These are phyloP conservation scores for Sugiyamaella pinicola DNA, from an alignment of 1,139 yeast species.

Conservation along the genomic window DNA sequence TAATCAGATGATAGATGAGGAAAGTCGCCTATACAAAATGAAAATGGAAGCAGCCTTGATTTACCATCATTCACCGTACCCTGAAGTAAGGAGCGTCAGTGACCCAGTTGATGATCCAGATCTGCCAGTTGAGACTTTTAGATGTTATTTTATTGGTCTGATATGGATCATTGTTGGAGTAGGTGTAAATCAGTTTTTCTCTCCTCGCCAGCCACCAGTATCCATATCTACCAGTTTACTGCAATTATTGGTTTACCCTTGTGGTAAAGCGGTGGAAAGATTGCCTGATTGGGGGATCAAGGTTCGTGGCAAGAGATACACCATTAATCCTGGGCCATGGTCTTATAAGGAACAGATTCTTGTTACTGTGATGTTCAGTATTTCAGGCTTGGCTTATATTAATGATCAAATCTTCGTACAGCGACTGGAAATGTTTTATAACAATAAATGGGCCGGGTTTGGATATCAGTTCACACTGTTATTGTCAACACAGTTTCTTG, in stretches of 20 bases:
- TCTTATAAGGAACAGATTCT: slow-evolving; percentile 69
- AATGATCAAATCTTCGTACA: slow-evolving; percentile 51
- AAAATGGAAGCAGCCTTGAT: slow-evolving; percentile 48
- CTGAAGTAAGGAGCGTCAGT: slow-evolving; percentile 53
- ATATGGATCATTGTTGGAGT: slow-evolving; percentile 60
- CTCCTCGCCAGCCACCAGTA: slow-evolving; percentile 57
- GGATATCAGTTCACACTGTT: slow-evolving; percentile 57
- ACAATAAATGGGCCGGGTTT: slow-evolving; percentile 49
- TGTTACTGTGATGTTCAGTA: slow-evolving; percentile 51
- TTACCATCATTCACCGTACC: slow-evolving; percentile 53
- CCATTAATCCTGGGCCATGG: slow-evolving; percentile 66
- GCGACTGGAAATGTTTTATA: slow-evolving; percentile 46
- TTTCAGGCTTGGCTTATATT: slow-evolving; percentile 49
- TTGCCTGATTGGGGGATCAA: slow-evolving; percentile 55
- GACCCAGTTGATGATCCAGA: slow-evolving; percentile 50
- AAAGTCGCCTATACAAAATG: slow-evolving; percentile 30
- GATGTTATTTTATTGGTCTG: slow-evolving; percentile 55
- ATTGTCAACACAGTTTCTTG: slow-evolving; percentile 58
- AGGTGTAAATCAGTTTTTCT: slow-evolving; percentile 59
- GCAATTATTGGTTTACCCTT: slow-evolving; percentile 61
- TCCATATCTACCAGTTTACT: slow-evolving; percentile 51
- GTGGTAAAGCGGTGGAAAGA: slow-evolving; percentile 46
- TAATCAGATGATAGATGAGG: slow-evolving; percentile 41
- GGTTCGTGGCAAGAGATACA: slow-evolving; percentile 44
- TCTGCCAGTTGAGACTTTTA: slow-evolving; percentile 51